phyloP scores from a whole-genome alignment of 1,139 yeast genomes.

The Magnusiomyces suaveolens region DNA sequence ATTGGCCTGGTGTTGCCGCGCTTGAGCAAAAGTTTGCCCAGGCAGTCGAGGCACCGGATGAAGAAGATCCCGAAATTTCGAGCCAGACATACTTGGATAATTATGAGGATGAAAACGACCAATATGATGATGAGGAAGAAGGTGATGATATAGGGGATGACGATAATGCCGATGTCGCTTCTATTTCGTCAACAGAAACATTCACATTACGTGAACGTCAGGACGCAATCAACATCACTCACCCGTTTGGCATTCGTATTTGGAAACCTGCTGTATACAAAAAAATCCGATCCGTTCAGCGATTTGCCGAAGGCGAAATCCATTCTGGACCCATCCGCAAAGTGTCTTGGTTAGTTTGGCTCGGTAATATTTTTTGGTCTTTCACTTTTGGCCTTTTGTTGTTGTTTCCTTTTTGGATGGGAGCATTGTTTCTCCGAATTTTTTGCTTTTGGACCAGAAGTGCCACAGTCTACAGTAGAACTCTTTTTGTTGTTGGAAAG shows the following conservation, averaged over 20 bases:
- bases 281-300: constrained; percentile 82
- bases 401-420: constrained; percentile 45
- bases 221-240: constrained; percentile 91
- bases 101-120: background rate
- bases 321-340: constrained; percentile 59
- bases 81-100: background rate
- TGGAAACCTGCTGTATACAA: constrained; percentile 98
- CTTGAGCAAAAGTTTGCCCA: background rate
- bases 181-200: constrained; percentile 52
- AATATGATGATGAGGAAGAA: background rate
- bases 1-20: background rate
- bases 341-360: constrained; percentile 52
- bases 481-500: constrained; percentile 53
- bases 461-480: constrained; percentile 48
- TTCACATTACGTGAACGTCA: constrained; percentile 89
- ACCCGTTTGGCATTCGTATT: constrained; percentile 94
- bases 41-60: background rate
- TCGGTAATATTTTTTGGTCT: constrained; percentile 75
- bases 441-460: constrained; percentile 31
- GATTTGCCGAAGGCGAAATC: constrained; percentile 86
- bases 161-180: constrained; percentile 33
- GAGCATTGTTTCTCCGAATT: constrained; percentile 38
- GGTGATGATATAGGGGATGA: constrained; percentile 19
- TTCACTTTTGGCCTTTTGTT: constrained; percentile 59
- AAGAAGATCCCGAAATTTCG: background rate